Percentiles rank a stretch among this genome's conserved stretches.
Conservation (phyloP, 345 rosid species). For the Pugionium dolabratum region DNA sequence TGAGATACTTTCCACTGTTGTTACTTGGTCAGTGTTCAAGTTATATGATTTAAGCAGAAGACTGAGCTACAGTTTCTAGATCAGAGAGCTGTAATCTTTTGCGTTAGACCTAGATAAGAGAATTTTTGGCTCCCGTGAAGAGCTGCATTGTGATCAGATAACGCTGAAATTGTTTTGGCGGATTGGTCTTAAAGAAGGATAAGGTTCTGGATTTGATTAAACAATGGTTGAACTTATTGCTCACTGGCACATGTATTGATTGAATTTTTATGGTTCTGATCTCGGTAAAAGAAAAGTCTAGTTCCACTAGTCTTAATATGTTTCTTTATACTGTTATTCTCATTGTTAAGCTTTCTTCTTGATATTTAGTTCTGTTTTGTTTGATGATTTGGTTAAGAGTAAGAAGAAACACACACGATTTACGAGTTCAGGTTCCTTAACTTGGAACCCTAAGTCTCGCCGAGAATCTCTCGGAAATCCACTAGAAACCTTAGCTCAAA, state of each 20-base stretch:
- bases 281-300: background rate
- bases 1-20: background rate
- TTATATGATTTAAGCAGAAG: background rate
- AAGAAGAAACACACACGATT: too few species aligned
- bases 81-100: background rate
- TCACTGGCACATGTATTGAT: background rate
- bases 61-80: background rate
- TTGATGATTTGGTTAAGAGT: too few species aligned
- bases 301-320: background rate
- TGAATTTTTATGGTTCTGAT: background rate
- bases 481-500: too few species aligned
- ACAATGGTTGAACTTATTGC: background rate
- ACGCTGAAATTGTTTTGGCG: background rate
- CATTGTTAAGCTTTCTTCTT: too few species aligned
- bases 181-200: too few species aligned
- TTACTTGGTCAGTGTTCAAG: conserved; percentile 10
- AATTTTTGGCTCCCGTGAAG: conserved; percentile 2
- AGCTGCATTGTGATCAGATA: background rate
- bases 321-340: background rate
- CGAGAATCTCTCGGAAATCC: too few species aligned
- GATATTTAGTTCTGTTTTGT: too few species aligned
- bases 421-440: too few species aligned
- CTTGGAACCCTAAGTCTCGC: too few species aligned
- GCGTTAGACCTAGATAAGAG: background rate
- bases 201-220: conserved; percentile 13